Conservation (phyloP, 495 filamentous ascomycete genomes). For the Wilcoxina mikolae region DNA sequence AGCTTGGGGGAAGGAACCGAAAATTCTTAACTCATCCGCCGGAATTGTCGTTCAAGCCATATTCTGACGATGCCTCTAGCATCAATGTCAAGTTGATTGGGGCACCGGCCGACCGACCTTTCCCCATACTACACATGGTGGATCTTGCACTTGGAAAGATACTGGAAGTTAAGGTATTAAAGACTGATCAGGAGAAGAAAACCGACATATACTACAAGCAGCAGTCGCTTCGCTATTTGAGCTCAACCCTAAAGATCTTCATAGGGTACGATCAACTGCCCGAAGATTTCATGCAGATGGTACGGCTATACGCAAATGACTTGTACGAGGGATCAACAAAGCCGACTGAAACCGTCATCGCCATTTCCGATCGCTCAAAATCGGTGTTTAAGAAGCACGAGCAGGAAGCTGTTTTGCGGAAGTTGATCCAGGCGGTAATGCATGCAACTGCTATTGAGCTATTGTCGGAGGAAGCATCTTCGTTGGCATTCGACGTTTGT, state of each 20-base stretch:
- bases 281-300: constrained; percentile 68
- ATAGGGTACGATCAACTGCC: constrained; percentile 78
- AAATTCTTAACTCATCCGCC: constrained; percentile 86
- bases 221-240: constrained; percentile 75
- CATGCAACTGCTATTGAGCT: constrained; percentile 72
- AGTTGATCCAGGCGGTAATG: constrained; percentile 74
- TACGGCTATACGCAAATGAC: constrained; percentile 81
- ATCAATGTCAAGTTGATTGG: constrained; percentile 82
- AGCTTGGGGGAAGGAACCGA: constrained; percentile 85
- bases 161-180: constrained; percentile 50
- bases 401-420: constrained; percentile 67
- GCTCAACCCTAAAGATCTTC: constrained; percentile 72
- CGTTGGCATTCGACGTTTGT: constrained; percentile 63
- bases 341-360: constrained; percentile 44
- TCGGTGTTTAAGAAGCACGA: constrained; percentile 73
- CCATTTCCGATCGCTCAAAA: constrained; percentile 57
- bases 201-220: constrained; percentile 81
- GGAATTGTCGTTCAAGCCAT: constrained; percentile 62
- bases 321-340: constrained; percentile 54
- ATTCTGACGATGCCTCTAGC: constrained; percentile 69
- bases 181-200: constrained; percentile 43
- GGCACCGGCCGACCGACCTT: constrained; percentile 69
- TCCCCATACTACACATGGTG: constrained; percentile 70
- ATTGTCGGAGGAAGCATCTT: constrained; percentile 53
- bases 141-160: constrained; percentile 79